Evolutionary conservation across 108 stramenopile species (phyloP), one percentile per base, ranked within the genome.

Genomic region (Cyclotella kingstonii): DNA sequence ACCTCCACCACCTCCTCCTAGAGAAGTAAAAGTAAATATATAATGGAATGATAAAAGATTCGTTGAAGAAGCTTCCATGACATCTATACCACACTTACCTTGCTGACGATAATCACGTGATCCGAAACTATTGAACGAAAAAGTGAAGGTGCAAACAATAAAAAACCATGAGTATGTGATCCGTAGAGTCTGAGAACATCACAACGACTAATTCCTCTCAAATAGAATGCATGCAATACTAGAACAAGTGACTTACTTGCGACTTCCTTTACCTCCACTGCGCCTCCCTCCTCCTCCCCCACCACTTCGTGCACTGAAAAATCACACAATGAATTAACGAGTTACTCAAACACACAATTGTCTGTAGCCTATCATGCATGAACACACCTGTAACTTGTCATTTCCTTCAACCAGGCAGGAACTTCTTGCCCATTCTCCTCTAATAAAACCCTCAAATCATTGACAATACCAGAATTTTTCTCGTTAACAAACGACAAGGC

Each of bases 401-500:
- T 90, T 58, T 87, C 84, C 40, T 73, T 82, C 54, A 95, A 58
- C 87, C 86, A 91, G 15, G 57, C n/a, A 7, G 93, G 93, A 42
- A 87, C 77, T 59, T 88, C 84, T 66, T 95, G 93, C 12, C 86
- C 81, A 53, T 90, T 95, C 76, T 91, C 86, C 30, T 95, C 86
- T 47, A 95, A 51, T 63, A 95, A 63, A 19, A 89, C 89, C 28
- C 85, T 57, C 14, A 95, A 72, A 27, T 95, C 90, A 43, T 85
- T 69, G 10, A 82, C 81, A 40, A 96, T 60, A 50, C 85, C 81
- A 23, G 77, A 56, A 63, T 97, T 93, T 66, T 88, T 93, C 41
- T 89, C 87, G 47, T 94, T 96, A 58, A 98, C 80, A 75, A 97
- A 98, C 22, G 93, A 85, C 22, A 99, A 68, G 3, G 99, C 89